Percentiles rank a stretch among this genome's conserved stretches.
Conservation (phyloP, 768 basidiomycete genomes). For the Mrakia blollopis region DNA sequence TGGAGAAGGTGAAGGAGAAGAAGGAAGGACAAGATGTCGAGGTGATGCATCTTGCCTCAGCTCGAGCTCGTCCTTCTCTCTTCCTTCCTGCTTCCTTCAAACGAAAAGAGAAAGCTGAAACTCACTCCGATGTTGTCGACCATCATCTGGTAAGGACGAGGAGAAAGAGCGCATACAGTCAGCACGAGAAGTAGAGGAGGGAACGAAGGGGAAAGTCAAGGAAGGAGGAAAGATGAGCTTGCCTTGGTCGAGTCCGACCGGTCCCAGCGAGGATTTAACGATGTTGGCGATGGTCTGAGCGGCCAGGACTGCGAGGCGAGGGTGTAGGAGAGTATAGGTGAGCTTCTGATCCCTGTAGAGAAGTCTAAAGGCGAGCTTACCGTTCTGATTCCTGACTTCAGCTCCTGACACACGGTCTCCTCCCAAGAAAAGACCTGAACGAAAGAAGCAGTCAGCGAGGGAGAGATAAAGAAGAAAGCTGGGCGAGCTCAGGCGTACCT, state of each 20-base stretch:
- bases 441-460: too few species aligned
- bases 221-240: not conserved
- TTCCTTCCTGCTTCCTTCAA: not conserved
- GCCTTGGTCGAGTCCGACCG: slow-evolving; percentile 88
- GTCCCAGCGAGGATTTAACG: slow-evolving; percentile 91
- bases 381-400: slow-evolving; percentile 95
- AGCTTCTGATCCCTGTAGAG: slow-evolving; percentile 18
- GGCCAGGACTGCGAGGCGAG: slow-evolving; percentile 64
- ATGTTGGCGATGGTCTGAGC: slow-evolving; percentile 96
- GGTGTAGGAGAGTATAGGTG: not conserved
- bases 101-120: slow-evolving; percentile 22
- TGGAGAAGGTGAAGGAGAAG: not conserved
- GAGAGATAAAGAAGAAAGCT: too few species aligned
- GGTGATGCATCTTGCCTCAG: not conserved
- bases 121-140: slow-evolving; percentile 94
- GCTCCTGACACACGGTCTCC: slow-evolving; percentile 91
- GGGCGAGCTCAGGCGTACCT: slow-evolving; percentile 35
- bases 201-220: not conserved
- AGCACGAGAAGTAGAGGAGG: not conserved
- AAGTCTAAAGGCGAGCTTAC: slow-evolving; percentile 47
- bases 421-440: slow-evolving; percentile 74
- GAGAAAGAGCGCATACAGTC: not conserved
- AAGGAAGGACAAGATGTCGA: not conserved
- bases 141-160: slow-evolving; percentile 53
- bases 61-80: not conserved